A percentile compares a stretch with the other conserved stretches of the same genome.
Evolutionary conservation across 2,329 filamentous ascomycete genomes (phyloP).

Genomic region (Alternaria sp.): DNA sequence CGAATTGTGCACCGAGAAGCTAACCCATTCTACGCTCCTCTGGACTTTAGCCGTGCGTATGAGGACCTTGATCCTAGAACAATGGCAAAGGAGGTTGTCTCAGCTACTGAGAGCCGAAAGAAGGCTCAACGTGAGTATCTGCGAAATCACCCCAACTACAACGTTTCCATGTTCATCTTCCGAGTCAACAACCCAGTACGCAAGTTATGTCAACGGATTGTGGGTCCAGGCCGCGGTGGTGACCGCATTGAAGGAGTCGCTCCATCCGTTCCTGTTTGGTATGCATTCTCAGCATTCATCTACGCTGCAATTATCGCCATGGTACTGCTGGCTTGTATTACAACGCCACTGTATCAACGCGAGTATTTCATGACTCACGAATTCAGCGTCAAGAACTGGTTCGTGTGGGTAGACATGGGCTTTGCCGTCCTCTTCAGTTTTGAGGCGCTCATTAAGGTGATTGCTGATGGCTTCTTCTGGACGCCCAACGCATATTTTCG

Average conservation of each 20-base stretch:
- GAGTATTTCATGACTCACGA: constrained; percentile 74
- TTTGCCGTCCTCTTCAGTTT: constrained; percentile 87
- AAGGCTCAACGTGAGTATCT: constrained; percentile 92
- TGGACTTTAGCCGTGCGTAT: constrained; percentile 74
- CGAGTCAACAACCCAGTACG: constrained; percentile 78
- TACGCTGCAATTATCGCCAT: constrained; percentile 95
- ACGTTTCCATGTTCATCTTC: constrained; percentile 90
- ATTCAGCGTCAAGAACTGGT: constrained; percentile 80
- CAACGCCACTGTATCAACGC: constrained; percentile 92
- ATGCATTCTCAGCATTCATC: constrained; percentile 89
- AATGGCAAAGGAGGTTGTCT: constrained; percentile 90
- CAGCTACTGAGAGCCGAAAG: constrained; percentile 81
- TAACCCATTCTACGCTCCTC: constrained; percentile 92
- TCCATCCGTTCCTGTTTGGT: constrained; percentile 90
- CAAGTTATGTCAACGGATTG: constrained; percentile 83
- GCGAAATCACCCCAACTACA: constrained; percentile 85
- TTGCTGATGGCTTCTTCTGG: constrained; percentile 95
- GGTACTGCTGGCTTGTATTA: constrained; percentile 95
- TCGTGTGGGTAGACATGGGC: constrained; percentile 89
- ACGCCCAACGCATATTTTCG: constrained; percentile 97
- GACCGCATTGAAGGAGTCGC: constrained; percentile 89
- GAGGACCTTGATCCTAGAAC: constrained; percentile 83
- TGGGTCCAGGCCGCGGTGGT: constrained; percentile 86
- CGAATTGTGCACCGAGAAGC: constrained; percentile 73
- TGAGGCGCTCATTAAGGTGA: constrained; percentile 88